A percentile compares a stretch with the other conserved stretches of the same genome.
phyloP scores from a whole-genome alignment of 768 basidiomycete genomes.

The Leccinum disarticulatum region DNA sequence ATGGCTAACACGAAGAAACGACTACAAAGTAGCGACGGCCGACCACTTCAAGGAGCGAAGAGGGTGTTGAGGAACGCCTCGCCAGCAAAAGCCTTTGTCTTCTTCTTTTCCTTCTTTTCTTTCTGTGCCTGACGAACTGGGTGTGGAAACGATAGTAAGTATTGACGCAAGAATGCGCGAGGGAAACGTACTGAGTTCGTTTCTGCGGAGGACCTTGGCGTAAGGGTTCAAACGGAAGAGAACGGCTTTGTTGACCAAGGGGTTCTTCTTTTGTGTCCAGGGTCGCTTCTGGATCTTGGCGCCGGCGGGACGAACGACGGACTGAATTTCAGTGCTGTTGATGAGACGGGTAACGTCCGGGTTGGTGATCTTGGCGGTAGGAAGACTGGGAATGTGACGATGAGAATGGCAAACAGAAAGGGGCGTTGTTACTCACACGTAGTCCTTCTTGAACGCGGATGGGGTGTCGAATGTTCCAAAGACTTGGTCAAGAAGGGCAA shows the following conservation, averaged over 20 bases:
- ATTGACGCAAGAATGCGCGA: not conserved
- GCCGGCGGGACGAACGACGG: conserved; percentile 89
- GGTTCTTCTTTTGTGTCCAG: conserved; percentile 99
- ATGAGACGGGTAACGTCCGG: conserved; percentile 96
- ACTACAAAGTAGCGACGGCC: conserved; percentile 1
- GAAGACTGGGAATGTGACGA: conserved; percentile 54
- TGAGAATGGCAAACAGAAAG: not conserved
- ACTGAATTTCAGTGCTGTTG: conserved; percentile 98
- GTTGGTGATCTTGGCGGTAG: conserved; percentile 94
- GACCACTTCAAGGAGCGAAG: conserved; percentile 69
- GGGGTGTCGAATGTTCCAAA: conserved; percentile 93
- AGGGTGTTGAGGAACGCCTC: conserved; percentile 83
- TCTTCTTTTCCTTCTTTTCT: conserved; percentile 56
- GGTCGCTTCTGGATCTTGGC: conserved; percentile 86
- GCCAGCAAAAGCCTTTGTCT: conserved; percentile 62
- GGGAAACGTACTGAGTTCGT: conserved; percentile 76
- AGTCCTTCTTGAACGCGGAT: conserved; percentile 86
- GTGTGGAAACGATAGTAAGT: conserved; percentile 8
- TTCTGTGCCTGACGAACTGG: conserved; percentile 74
- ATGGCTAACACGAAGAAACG: conserved; percentile 3
- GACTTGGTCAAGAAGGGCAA: conserved; percentile 88
- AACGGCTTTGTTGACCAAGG: conserved; percentile 88
- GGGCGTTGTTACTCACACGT: conserved; percentile 51
- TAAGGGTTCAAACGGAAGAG: conserved; percentile 99
- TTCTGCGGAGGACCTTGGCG: conserved; percentile 89